Evolutionary conservation across 1,284 basidiomycete species (phyloP), one percentile per base, ranked within the genome.

Genomic region (Ustilago loliicola): DNA sequence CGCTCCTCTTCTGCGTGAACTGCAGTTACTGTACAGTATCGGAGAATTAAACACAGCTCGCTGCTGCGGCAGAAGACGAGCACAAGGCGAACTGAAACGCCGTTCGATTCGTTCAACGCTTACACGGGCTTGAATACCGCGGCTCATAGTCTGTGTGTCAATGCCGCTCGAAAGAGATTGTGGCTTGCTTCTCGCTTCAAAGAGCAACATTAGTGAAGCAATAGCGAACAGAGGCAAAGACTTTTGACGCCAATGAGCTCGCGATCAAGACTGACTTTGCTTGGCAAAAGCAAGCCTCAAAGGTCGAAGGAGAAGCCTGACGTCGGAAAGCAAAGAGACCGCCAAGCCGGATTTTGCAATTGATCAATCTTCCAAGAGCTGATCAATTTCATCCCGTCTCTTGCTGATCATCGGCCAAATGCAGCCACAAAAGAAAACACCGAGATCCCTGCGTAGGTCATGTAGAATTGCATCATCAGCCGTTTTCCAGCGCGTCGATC

Each of bases 1-100:
- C 36, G 17, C n/a, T n/a, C n/a, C n/a, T n/a, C n/a, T n/a, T n/a
- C n/a, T n/a, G n/a, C n/a, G n/a, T n/a, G n/a, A n/a, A n/a, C n/a
- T n/a, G n/a, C n/a, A n/a, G n/a, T 38, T 42, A 27, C 54, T n/a
- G 54, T 38, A 19, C 13, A 45, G 4, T 15, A 48, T 59, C 45
- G 29, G 45, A 56, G 54, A 56, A 56, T 56, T 54, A 9, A 56
- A 56, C n/a, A 56, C n/a, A n/a, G n/a, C n/a, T n/a, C n/a, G n/a
- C n/a, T n/a, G n/a, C n/a, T n/a, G n/a, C n/a, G n/a, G n/a, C n/a
- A n/a, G n/a, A n/a, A n/a, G n/a, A n/a, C 40, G 15, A 42, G 40
- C 40, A 42, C 17, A 42, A 42, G 17, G 17, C n/a, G 40, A 6
- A 21, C 40, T 42, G 40, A 42, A 42, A 42, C 40, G 40, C 40